Evolutionary conservation across 2,329 filamentous ascomycete species (phyloP).

Genomic region (Colletotrichum gloeosporioides): DNA sequence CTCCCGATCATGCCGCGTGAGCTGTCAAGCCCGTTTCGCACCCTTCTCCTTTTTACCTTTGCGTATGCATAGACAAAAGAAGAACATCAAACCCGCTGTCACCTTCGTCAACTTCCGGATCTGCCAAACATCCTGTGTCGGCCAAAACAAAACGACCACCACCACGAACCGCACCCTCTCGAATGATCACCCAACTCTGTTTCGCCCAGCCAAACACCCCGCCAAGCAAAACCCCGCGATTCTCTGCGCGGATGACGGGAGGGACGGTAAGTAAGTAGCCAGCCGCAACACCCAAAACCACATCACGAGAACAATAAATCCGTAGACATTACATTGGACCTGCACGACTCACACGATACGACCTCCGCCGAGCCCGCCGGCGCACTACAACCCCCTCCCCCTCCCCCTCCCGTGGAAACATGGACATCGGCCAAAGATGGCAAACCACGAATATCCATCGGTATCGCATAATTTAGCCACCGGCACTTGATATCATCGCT

Average conservation of each 20-base stretch:
- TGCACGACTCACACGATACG: neutral
- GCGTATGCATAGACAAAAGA: neutral
- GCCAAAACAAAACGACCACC: neutral
- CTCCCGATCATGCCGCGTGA: neutral
- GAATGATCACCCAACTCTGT: neutral
- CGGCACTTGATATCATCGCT: neutral
- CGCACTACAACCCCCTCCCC: neutral
- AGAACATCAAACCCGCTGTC: neutral
- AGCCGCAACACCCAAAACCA: neutral
- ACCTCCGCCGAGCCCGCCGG: neutral
- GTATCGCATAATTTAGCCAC: neutral
- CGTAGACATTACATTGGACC: neutral
- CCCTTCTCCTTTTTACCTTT: neutral
- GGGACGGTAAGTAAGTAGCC: neutral
- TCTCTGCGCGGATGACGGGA: neutral
- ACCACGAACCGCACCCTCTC: neutral
- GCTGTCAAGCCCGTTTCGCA: neutral
- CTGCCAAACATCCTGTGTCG: neutral
- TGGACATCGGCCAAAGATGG: neutral
- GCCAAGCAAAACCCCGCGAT: neutral
- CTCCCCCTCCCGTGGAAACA: neutral
- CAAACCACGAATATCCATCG: neutral
- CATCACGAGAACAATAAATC: neutral
- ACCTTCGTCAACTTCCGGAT: neutral
- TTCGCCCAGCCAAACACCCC: slow-evolving; percentile 9